phyloP scores from a whole-genome alignment of 768 basidiomycete genomes.

The Lactarius vividus region DNA sequence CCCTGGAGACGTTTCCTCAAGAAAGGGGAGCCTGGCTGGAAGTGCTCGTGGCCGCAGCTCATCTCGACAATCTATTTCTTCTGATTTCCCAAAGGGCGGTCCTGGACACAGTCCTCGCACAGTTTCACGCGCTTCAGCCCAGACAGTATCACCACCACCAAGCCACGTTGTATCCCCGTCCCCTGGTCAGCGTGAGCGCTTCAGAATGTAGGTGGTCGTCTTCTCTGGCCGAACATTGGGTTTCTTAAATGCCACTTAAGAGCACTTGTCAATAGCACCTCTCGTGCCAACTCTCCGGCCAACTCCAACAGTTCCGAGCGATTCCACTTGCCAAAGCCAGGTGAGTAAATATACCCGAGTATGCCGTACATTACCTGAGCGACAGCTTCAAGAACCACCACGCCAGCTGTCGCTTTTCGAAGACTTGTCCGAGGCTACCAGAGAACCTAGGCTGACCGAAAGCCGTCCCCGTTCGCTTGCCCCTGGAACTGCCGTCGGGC shows the following conservation, averaged over 20 bases:
- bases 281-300: conserved; percentile 5
- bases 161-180: conserved; percentile 1
- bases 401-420: conserved; percentile 5
- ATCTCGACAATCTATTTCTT: conserved; percentile 4
- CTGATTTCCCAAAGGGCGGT: background rate
- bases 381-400: conserved; percentile 2
- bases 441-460: background rate
- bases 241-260: conserved; percentile 1
- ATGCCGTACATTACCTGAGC: background rate
- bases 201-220: conserved; percentile 13
- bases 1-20: background rate
- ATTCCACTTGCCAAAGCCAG: conserved; percentile 6
- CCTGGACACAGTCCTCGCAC: background rate
- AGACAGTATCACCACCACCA: conserved; percentile 15
- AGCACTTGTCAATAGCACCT: background rate
- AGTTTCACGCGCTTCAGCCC: conserved; percentile 8
- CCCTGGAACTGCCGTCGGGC: background rate
- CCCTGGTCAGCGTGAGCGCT: conserved; percentile 11
- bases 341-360: conserved; percentile 2
- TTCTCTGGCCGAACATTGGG: background rate
- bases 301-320: conserved; percentile 10
- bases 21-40: background rate
- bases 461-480: background rate
- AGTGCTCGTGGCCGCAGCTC: conserved; percentile 4
- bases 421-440: background rate